Evolutionary conservation across 306 rosid genomes (phyloP), one percentile per base, ranked within the genome.

Genomic region (Prunus padus): DNA sequence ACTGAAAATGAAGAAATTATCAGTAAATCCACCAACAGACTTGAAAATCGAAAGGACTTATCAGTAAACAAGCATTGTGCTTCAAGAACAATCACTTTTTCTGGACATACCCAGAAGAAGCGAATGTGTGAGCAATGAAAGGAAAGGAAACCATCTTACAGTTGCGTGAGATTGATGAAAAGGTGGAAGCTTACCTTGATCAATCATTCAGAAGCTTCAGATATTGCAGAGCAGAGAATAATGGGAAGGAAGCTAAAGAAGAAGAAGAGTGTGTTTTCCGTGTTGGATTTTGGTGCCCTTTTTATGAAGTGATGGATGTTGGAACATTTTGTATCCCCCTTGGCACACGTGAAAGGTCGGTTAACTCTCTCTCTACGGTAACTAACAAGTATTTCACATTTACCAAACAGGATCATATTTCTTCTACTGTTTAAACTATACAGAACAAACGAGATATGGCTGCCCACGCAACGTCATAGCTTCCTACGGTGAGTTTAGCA

Each of bases 141-240:
- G 3, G 64, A 57, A 25, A 59, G 64, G 11, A 59, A 59, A 59
- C 33, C 16, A 59, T 59, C 18, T 22, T 4, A 59, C 28, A 23
- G 15, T 59, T 59, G 33, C 33, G 0, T 4, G 31, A 59, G 23
- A 59, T 23, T 59, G 30, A 25, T 59, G 56, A 23, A 40, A 14
- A 69, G 4, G n/a, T 9, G 11, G 14, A 70, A 70, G 63, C 74
- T 52, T 30, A 71, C 75, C 74, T n/a, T 70, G 5, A 30, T 22
- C 57, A 68, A 15, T 47, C 20, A 11, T 46, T 26, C 15, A 9
- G 59, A 68, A 68, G 59, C 57, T 66, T 16, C 56, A 67, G 57
- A 46, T 37, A 65, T 12, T 40, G n/a, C n/a, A n/a, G n/a, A n/a
- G 49, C 30, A 42, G 51, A 67, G 33, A 45, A 26, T 0, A 9